phyloP scores from a whole-genome alignment of 2,329 filamentous ascomycete species.

The Ophiobolus disseminans region DNA sequence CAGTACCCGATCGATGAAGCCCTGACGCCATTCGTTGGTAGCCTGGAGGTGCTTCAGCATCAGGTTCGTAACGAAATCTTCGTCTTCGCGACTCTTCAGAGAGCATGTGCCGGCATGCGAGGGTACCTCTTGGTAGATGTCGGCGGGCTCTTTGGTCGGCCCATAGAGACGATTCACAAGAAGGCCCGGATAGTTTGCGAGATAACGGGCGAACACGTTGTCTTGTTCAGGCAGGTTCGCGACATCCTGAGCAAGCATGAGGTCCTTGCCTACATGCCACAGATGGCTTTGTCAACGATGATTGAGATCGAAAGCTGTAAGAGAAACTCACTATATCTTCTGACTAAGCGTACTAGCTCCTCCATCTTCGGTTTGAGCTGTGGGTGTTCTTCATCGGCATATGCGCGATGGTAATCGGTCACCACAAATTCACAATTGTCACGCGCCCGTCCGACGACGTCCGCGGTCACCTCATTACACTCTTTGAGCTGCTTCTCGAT shows the following conservation, averaged over 20 bases:
- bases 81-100: not conserved
- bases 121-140: not conserved
- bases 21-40: not conserved
- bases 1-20: no score
- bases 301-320: not conserved
- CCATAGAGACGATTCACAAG: not conserved
- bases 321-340: not conserved
- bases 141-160: not conserved
- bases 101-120: not conserved
- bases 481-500: not conserved
- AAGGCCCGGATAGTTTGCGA: not conserved
- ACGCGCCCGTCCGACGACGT: not conserved
- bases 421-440: not conserved
- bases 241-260: not conserved
- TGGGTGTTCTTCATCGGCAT: not conserved
- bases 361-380: not conserved
- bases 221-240: not conserved
- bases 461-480: not conserved
- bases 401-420: not conserved
- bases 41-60: not conserved
- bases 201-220: not conserved
- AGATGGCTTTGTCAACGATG: not conserved
- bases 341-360: not conserved
- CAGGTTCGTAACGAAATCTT: not conserved
- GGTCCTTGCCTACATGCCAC: not conserved